Conservation (phyloP, 495 filamentous ascomycete genomes). For the Tuber melanosporum region DNA sequence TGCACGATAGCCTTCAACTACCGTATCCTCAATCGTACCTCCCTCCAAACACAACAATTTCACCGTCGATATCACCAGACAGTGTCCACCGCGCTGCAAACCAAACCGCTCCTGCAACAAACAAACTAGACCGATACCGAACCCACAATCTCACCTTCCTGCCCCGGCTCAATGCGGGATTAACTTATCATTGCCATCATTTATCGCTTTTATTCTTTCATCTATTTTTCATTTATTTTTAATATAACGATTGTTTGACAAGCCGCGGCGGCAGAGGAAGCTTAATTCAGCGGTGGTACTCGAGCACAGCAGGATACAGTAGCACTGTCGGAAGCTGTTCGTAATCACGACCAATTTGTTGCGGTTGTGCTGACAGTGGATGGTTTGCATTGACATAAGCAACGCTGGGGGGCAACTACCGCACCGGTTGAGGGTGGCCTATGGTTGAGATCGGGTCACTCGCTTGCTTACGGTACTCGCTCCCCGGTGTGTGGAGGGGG, state of each 20-base stretch:
- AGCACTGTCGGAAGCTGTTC: not conserved
- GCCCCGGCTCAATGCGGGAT: not conserved
- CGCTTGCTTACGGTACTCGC: not conserved
- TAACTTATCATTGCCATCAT: not conserved
- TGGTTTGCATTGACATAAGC: not conserved
- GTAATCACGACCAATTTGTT: not conserved
- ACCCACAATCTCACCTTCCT: not conserved
- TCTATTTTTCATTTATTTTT: not conserved
- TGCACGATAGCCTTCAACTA: not conserved
- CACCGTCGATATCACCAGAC: not conserved
- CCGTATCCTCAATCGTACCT: not conserved
- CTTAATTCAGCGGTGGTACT: not conserved
- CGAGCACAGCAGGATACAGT: not conserved
- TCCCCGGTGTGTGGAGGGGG: too few species aligned
- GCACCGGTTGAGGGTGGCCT: not conserved
- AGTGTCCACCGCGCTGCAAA: not conserved
- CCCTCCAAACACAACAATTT: not conserved
- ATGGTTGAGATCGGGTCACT: not conserved
- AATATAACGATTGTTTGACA: not conserved
- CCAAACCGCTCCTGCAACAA: not conserved
- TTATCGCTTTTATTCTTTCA: not conserved
- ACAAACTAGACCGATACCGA: not conserved
- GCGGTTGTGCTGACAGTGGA: not conserved
- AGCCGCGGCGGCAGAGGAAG: not conserved
- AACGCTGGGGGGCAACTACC: not conserved